Evolutionary conservation across 2,329 filamentous ascomycete species (phyloP), one percentile per base, ranked within the genome.

Genomic region (Colletotrichum sp.): DNA sequence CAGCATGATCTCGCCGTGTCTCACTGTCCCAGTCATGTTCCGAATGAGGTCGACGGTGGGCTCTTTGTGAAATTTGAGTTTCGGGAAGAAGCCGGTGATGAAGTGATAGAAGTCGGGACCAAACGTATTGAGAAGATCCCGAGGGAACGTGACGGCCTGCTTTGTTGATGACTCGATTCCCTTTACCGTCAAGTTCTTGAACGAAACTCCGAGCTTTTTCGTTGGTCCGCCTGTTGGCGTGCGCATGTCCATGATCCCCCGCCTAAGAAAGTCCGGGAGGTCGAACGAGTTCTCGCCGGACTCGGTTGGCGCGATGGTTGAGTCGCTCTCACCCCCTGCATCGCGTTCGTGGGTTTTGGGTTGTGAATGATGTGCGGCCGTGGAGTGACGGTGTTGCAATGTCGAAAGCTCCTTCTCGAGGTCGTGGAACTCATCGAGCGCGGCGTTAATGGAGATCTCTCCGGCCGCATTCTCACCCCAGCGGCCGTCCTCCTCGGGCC

Each of bases 121-220:
- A 82, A 97, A 96, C 0, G 94, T 96, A 26, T 94, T 94, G 6
- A 95, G 77, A 49, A 96, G 88, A 4, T 95, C 95, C 78, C 95
- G 90, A 0, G 95, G 94, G 0, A 96, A 85, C 0, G 94, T 95
- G 76, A 91, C 91, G 30, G 94, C 94, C 78, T 94, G 94, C 0
- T 91, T 91, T 0, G 93, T 88, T 1, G 91, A 92, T 15, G 91
- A 91, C 57, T 92, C 92, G 9, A 93, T 86, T 21, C 95, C 95
- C 82, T 94, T 93, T 32, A 96, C 95, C 0, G 92, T 95, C 66
- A 96, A 87, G 79, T 95, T 89, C 84, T 93, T 95, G 87, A 93
- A 96, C 2, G 95, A 86, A 2, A 96, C 93, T 4, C 95, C 95
- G 13, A 96, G 91, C 80, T 93, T 94, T 86, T 96, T 97, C 13